Base-by-base conservation (phyloP, 495 filamentous ascomycete genomes). In the Lichenothelia convexa region DNA sequence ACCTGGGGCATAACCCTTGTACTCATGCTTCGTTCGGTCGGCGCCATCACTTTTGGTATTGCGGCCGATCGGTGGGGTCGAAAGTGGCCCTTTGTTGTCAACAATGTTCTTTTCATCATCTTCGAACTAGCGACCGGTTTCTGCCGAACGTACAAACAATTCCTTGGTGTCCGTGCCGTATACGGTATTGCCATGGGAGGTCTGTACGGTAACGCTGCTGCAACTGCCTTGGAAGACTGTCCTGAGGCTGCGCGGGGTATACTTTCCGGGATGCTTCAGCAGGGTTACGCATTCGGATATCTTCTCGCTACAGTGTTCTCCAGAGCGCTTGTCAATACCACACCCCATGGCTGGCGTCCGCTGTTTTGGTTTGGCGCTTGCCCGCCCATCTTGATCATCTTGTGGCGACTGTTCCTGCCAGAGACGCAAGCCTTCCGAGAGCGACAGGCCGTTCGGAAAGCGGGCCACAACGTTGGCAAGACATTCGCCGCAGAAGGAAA, bases 121-220 rank as follows among this genome's bases (percentile, higher is more conserved):
- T 60, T 92, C 20, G 82, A 92, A 52, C 61, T 89, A 11, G 80
- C 69, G 17, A 82, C 82, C 8, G 80, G 79, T 30, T 92, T 87
- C 53, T 77, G 68, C 43, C 54, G 76, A 20, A 86, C 75, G 2
- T 89, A 87, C 45, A 48, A 67, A 31, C 71, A 81, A 43, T 92
- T 92, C 50, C 61, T 92, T 13, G 80, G 72, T 5, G 78, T 76
- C 45, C 67, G 83, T 7, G 78, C 82, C 1, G 70, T 92, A n/a
- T 92, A 86, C 49, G 83, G 82, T 19, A 69, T 91, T 36, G 80
- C 82, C 30, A 89, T 91, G 82, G 82, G 82, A 18, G 82, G 82
- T 42, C 61, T 92, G 13, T 89, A 89, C 45, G 82, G 83, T 27
- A 92, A 89, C 50, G 81, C 76, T 8, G 81, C 81, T 1, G 80